Percentiles rank a stretch among this genome's conserved stretches.
Conservation (phyloP, 164 flowering plant genomes). For the Dillenia turbinata region DNA sequence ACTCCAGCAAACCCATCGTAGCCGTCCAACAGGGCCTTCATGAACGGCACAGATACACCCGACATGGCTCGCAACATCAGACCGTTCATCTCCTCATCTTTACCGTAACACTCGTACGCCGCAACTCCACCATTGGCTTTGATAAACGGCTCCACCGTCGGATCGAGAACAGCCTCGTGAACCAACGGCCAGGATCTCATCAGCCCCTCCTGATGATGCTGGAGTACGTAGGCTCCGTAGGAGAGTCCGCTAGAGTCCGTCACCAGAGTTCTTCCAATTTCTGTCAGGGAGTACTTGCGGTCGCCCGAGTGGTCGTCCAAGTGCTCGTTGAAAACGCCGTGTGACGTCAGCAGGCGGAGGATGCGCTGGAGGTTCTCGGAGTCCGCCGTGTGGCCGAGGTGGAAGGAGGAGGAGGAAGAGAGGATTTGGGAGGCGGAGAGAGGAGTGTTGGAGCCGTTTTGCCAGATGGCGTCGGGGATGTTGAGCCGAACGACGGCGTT, state of each 20-base stretch:
- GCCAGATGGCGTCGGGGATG: constrained; percentile 65
- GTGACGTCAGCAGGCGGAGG: constrained; percentile 59
- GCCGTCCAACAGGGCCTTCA: constrained; percentile 53
- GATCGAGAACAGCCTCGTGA: constrained; percentile 54
- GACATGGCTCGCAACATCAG: constrained; percentile 74
- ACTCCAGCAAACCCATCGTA: constrained; percentile 60
- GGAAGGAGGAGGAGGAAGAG: constrained; percentile 23
- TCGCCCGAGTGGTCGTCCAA: constrained; percentile 7
- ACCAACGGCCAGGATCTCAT: constrained; percentile 57
- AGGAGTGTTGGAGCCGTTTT: constrained; percentile 49
- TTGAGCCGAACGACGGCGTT: constrained; percentile 67
- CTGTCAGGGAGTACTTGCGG: constrained; percentile 58
- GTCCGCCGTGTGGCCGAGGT: constrained; percentile 25
- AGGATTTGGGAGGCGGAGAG: constrained; percentile 60
- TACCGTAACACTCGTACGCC: constrained; percentile 56
- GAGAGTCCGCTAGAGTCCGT: constrained; percentile 55
- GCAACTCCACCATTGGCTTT: constrained; percentile 54
- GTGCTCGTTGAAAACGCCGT: constrained; percentile 61
- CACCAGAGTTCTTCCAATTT: constrained; percentile 52
- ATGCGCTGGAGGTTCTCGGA: constrained; percentile 63
- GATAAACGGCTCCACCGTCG: constrained; percentile 51
- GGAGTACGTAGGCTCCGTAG: constrained; percentile 60
- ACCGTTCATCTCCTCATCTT: constrained; percentile 60
- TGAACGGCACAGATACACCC: constrained; percentile 75
- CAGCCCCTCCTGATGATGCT: constrained; percentile 72